phyloP scores from a whole-genome alignment of 2,329 filamentous ascomycete species.

The Boeremia lycopersici region DNA sequence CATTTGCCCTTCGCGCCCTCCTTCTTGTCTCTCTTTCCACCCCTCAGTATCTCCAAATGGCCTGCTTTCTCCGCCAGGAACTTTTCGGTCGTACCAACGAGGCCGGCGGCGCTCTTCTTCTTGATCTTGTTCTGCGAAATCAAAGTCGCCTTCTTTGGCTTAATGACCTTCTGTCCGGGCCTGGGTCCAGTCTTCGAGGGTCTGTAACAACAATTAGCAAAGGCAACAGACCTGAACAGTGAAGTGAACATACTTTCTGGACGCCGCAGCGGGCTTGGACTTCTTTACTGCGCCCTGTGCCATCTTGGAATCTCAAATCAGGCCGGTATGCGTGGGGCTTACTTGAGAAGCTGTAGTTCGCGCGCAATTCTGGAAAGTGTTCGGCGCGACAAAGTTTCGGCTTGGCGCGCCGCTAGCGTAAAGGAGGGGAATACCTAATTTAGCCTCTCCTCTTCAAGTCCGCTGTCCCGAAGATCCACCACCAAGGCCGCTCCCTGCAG shows the following conservation, averaged over 20 bases:
- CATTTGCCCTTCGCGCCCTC: slow-evolving; percentile 22
- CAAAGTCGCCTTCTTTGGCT: slow-evolving; percentile 68
- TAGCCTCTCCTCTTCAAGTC: slow-evolving; percentile 34
- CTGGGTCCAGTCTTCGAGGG: slow-evolving; percentile 55
- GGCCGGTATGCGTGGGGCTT: background rate
- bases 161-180: slow-evolving; percentile 66
- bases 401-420: slow-evolving; percentile 15
- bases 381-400: slow-evolving; percentile 20
- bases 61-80: slow-evolving; percentile 70
- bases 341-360: background rate
- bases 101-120: slow-evolving; percentile 68
- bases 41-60: slow-evolving; percentile 70
- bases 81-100: slow-evolving; percentile 70
- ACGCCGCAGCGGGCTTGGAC: slow-evolving; percentile 43
- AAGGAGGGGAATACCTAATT: slow-evolving; percentile 28
- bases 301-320: slow-evolving; percentile 39
- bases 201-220: slow-evolving; percentile 25
- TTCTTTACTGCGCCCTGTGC: slow-evolving; percentile 58
- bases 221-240: background rate
- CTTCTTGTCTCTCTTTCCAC: slow-evolving; percentile 64
- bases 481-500: slow-evolving; percentile 24
- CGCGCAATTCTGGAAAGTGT: slow-evolving; percentile 19
- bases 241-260: slow-evolving; percentile 44
- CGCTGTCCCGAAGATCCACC: slow-evolving; percentile 37
- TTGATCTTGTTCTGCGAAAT: slow-evolving; percentile 67